Evolutionary conservation across 306 rosid species (phyloP), one percentile per base, ranked within the genome.

Genomic region (Rosa lucieae): DNA sequence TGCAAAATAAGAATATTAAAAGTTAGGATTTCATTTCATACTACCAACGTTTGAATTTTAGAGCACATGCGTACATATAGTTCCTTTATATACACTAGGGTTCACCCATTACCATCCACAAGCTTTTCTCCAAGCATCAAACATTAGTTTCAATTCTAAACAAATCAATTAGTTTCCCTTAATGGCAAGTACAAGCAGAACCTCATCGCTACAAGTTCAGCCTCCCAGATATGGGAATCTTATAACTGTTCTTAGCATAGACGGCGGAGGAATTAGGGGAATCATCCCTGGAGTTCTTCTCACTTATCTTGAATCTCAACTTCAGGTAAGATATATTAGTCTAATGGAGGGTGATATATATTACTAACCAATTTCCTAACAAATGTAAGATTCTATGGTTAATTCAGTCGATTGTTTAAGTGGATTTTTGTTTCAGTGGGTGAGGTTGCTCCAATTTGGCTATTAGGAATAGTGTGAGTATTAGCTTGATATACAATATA

Each of bases 221-320:
- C 83, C 71, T 46, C 84, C 80, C 51, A 42, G 35, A 61, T 51
- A 61, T 69, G 86, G 86, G 72, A 29, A 75, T 12, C 18, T 47
- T 1, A 53, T 83, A 13, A 79, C 86, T 32, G 7, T 83, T 52
- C 86, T 83, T 17, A 79, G 86, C 59, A 79, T 83, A 4, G 86
- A 83, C 23, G 86, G 86, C 18, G 86, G 86, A 61, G 86, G 86
- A 15, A 46, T 83, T 72, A 79, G 75, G 76, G 86, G 86, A 53
- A 83, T 79, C 70, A 75, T 83, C 42, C 86, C 86, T 0, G 84
- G 78, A 52, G 81, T 79, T 59, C 13, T 79, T 52, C 81, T 84
- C 6, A 29, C 23, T 18, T 63, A 75, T 18, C 84, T 84, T 29
- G 86, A 79, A 51, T 47, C 86, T 76, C 75, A 84, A 55, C 81